Evolutionary conservation across 192 early-diverging fungal genomes (phyloP), one percentile per base, ranked within the genome.

Genomic region (Spizellomyces punctatus): DNA sequence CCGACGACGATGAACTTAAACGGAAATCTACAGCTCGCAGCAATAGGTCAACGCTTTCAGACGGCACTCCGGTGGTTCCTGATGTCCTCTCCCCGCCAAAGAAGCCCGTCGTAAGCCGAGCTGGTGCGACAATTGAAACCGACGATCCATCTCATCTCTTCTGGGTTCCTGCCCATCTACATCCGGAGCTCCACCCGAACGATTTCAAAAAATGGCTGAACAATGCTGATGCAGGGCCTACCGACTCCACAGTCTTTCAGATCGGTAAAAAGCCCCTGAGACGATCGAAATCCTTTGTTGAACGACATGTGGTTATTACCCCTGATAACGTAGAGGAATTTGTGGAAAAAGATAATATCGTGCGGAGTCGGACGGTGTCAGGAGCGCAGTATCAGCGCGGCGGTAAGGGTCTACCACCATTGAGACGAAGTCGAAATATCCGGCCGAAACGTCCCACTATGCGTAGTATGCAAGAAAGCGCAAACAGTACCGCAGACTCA

Each of bases 201-300:
- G 73, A 76, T 19, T 78, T 78, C 63, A 61, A 43, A 43, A 8
- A 10, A 16, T 78, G 76, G 76, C 16, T 76, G 17, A 48, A 58
- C 22, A 46, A 69, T 48, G 49, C 60, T n/a, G 62, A 70, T 46
- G 47, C 19, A 54, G 45, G 50, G 6, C 12, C 46, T 7, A 42
- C 63, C 10, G 63, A 43, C 12, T 72, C 62, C 10, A 43, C 27
- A 2, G 17, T 54, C 22, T 70, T 70, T 45, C 42, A 27, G 52
- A 46, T 57, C 4, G 60, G 65, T 36, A 69, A 76, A 49, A 74
- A 69, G 22, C 67, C 71, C 21, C 63, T 74, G n/a, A 27, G 59
- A 43, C 57, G 79, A 21, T 59, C 79, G 63, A 80, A 76, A 52
- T 73, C 70, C 19, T 80, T 80, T 63, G 69, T 66, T 14, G 79